phyloP scores from a whole-genome alignment of 2,329 filamentous ascomycete species.

The Ilyonectria sp. region DNA sequence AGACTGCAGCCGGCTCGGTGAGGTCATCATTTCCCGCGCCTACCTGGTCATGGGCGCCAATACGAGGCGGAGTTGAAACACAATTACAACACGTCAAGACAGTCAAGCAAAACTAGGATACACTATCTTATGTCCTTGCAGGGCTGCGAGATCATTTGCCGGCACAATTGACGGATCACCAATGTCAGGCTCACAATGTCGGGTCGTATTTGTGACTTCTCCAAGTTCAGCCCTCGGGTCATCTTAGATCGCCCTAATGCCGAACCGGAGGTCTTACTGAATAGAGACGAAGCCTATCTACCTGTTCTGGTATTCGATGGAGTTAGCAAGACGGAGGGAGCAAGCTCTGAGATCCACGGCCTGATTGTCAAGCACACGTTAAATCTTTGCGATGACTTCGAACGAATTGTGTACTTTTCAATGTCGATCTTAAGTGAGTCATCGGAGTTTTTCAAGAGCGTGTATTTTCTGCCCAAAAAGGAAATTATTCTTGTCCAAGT shows the following conservation, averaged over 20 bases:
- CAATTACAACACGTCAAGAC: background rate
- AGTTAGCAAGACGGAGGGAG: background rate
- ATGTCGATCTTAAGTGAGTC: background rate
- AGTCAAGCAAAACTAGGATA: background rate
- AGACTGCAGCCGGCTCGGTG: background rate
- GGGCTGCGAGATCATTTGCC: background rate
- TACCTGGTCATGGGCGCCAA: slow-evolving; percentile 2
- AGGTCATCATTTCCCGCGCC: background rate
- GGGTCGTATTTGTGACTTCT: background rate
- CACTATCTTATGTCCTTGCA: background rate
- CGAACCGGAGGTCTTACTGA: fast-evolving
- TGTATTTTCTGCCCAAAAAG: background rate
- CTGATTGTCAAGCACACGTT: background rate
- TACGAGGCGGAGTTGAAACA: background rate
- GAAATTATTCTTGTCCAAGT: background rate
- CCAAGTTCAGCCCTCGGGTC: background rate
- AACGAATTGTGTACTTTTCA: background rate
- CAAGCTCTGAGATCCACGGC: background rate
- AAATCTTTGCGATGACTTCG: background rate
- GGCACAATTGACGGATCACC: background rate
- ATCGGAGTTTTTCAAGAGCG: background rate
- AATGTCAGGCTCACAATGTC: background rate
- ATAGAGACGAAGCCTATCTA: background rate
- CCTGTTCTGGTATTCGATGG: background rate
- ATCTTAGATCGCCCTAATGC: background rate